Evolutionary conservation across 225 moss, liverwort and hornwort genomes (phyloP).

Genomic region (Neckera pumila): DNA sequence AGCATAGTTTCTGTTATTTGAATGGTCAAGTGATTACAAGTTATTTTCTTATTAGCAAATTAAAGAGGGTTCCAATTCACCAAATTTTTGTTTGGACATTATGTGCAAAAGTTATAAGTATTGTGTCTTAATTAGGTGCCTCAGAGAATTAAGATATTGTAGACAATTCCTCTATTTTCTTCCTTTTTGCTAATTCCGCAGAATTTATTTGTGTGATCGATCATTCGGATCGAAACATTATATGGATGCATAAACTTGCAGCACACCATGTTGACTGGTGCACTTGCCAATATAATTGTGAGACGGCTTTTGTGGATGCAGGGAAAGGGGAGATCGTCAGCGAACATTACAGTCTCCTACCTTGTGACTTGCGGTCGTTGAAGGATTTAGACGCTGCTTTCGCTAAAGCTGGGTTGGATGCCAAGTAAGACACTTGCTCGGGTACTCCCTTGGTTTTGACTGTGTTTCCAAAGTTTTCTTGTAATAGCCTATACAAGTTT

Average conservation of each 20-base stretch:
- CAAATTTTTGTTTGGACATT: background rate
- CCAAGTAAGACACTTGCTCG: slow-evolving; percentile 51
- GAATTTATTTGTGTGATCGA: background rate
- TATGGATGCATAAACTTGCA: background rate
- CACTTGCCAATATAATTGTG: slow-evolving; percentile 9
- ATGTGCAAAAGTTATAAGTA: background rate
- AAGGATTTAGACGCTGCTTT: slow-evolving; percentile 52
- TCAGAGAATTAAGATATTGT: background rate
- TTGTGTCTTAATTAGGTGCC: background rate
- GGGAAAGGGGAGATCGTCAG: slow-evolving; percentile 72
- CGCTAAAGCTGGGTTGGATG: slow-evolving; percentile 60
- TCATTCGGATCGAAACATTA: background rate
- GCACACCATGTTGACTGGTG: background rate
- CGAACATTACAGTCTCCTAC: slow-evolving; percentile 64
- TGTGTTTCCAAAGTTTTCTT: background rate
- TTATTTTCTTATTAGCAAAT: background rate
- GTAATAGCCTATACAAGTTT: background rate
- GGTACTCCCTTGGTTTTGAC: slow-evolving; percentile 14
- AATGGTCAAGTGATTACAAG: background rate
- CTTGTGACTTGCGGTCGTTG: slow-evolving; percentile 67
- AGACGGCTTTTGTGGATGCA: slow-evolving; percentile 31
- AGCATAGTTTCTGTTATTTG: background rate
- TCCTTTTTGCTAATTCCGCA: background rate
- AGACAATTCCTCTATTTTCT: background rate
- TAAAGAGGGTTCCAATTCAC: background rate